Evolutionary conservation across 202 grass and related monocot genomes (phyloP).

Genomic region (Tripidium arundinaceum): DNA sequence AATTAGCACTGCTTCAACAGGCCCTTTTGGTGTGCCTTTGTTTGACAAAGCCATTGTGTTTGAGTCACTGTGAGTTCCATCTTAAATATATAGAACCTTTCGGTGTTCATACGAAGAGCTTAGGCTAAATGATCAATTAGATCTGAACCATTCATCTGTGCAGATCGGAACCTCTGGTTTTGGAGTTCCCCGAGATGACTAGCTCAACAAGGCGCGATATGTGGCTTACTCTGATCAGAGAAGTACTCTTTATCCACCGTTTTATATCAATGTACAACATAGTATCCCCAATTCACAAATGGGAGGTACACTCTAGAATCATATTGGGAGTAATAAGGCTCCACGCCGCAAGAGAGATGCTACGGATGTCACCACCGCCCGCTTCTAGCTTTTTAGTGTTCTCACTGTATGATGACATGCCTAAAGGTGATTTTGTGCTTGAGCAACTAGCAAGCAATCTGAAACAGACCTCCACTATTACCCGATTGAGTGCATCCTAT

Average conservation of each 20-base stretch:
- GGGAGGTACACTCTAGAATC: slow-evolving; percentile 70
- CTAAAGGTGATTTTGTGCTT: slow-evolving; percentile 84
- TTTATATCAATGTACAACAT: slow-evolving; percentile 64
- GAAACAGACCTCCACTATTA: slow-evolving; percentile 61
- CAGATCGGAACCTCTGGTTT: slow-evolving; percentile 76
- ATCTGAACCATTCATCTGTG: slow-evolving; percentile 27
- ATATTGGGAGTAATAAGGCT: slow-evolving; percentile 83
- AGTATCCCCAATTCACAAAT: slow-evolving; percentile 55
- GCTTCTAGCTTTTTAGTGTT: slow-evolving; percentile 75
- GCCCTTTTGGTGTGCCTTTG: slow-evolving; percentile 84
- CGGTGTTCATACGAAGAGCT: neutral
- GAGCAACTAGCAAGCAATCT: slow-evolving; percentile 71
- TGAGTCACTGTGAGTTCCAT: slow-evolving; percentile 60
- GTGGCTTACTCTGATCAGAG: slow-evolving; percentile 84
- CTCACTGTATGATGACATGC: slow-evolving; percentile 70
- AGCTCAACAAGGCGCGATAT: slow-evolving; percentile 87
- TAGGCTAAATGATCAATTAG: neutral
- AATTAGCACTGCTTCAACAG: slow-evolving; percentile 69
- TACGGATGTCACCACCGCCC: slow-evolving; percentile 66
- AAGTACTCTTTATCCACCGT: slow-evolving; percentile 65
- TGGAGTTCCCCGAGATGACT: slow-evolving; percentile 89
- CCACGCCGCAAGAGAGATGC: slow-evolving; percentile 85
- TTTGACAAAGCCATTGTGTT: slow-evolving; percentile 89
- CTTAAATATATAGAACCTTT: slow-evolving; percentile 14
- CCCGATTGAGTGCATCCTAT: slow-evolving; percentile 54